phyloP scores from a whole-genome alignment of 1,284 basidiomycete species.

The Gomphus bonarii region DNA sequence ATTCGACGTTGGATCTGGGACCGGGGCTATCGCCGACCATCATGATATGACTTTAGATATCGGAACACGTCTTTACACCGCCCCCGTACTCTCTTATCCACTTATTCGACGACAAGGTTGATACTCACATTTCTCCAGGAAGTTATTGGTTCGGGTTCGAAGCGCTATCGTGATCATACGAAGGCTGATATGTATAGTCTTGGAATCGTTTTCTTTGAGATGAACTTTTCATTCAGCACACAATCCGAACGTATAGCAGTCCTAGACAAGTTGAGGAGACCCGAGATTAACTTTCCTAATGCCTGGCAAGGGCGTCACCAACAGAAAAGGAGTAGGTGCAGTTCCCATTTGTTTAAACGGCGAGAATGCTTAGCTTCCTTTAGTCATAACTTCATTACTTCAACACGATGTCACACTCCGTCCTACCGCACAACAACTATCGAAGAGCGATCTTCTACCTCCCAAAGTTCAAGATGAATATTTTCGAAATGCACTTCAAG shows the following conservation, averaged over 20 bases:
- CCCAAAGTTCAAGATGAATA: constrained; percentile 75
- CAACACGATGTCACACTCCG: constrained; percentile 78
- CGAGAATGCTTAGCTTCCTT: constrained; percentile 11
- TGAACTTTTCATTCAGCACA: constrained; percentile 87
- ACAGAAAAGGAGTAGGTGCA: constrained; percentile 50
- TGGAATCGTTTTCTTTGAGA: constrained; percentile 95
- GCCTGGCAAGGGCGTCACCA: constrained; percentile 58
- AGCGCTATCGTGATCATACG: constrained; percentile 46
- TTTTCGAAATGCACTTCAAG: constrained; percentile 67
- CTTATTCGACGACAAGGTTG: constrained; percentile 41
- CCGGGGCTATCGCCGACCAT: constrained; percentile 36
- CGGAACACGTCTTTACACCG: constrained; percentile 88
- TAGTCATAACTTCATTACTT: constrained; percentile 75
- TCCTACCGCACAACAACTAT: constrained; percentile 78
- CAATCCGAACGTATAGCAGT: constrained; percentile 80
- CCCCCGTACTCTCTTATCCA: constrained; percentile 56
- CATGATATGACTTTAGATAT: constrained; percentile 74
- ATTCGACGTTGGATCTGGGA: constrained; percentile 54
- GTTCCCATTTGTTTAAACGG: neutral
- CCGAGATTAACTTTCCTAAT: constrained; percentile 63
- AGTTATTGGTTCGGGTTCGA: constrained; percentile 5
- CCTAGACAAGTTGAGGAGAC: constrained; percentile 67
- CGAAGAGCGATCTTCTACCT: constrained; percentile 71
- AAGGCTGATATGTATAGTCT: constrained; percentile 96
- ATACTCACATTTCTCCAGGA: constrained; percentile 24